Percentiles rank a stretch among this genome's conserved stretches.
phyloP scores from a whole-genome alignment of 129 eudicot genomes.

The Chrysanthemum makinoi region DNA sequence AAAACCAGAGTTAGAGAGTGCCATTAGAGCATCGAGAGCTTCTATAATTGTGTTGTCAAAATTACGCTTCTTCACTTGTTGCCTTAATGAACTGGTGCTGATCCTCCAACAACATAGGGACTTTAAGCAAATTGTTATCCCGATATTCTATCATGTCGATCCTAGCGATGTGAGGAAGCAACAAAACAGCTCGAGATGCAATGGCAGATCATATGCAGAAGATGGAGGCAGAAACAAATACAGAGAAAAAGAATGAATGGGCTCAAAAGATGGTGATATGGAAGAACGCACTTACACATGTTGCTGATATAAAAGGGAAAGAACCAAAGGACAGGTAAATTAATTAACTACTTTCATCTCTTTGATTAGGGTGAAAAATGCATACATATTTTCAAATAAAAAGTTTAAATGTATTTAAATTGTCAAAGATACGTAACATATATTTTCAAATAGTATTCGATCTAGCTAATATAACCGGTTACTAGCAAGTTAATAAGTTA shows the following conservation, averaged over 20 bases:
- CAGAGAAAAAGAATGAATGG: not conserved
- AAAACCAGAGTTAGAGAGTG: not conserved
- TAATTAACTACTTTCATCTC: too few relatives aligned
- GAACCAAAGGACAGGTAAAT: too few relatives aligned
- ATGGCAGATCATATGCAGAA: not conserved
- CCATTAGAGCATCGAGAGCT: slow-evolving; percentile 14
- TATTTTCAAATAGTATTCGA: too few relatives aligned
- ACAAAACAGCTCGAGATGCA: slow-evolving; percentile 1
- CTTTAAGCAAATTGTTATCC: slow-evolving; percentile 13
- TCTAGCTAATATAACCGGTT: too few relatives aligned
- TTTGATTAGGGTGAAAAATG: too few relatives aligned
- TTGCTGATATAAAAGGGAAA: slow-evolving; percentile 2
- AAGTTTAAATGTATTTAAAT: too few relatives aligned
- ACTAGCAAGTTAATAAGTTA: too few relatives aligned
- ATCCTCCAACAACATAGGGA: not conserved
- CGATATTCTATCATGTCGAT: slow-evolving; percentile 20
- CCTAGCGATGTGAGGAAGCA: slow-evolving; percentile 19
- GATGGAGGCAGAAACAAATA: slow-evolving; percentile 2
- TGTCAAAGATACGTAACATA: too few relatives aligned
- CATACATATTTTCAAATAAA: too few relatives aligned
- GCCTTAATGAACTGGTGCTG: slow-evolving; percentile 16
- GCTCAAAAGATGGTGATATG: slow-evolving; percentile 8
- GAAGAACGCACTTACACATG: slow-evolving; percentile 18
- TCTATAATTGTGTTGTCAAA: slow-evolving; percentile 18
- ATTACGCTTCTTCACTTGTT: slow-evolving; percentile 23